These are phyloP conservation scores for Penicillium diatomitis DNA, from an alignment of 495 filamentous ascomycete species.

Conservation along the genomic window DNA sequence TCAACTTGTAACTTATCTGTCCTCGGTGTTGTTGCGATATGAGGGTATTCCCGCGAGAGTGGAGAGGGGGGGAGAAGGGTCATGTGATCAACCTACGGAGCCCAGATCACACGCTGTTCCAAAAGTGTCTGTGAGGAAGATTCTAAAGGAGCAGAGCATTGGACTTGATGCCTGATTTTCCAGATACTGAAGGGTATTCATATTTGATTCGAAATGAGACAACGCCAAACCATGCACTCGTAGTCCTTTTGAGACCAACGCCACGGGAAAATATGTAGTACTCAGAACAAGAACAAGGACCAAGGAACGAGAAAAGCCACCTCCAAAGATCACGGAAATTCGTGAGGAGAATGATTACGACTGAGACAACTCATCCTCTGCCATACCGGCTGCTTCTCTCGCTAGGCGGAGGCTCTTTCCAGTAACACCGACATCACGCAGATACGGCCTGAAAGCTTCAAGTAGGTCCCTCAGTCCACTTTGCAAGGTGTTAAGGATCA, in stretches of 20 bases:
- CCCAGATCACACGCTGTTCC: not conserved
- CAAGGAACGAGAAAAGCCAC: constrained; percentile 2
- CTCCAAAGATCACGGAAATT: not conserved
- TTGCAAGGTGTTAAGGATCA: constrained; percentile 50
- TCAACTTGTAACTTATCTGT: too few species aligned
- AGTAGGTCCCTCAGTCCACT: constrained; percentile 53
- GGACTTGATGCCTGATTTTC: too few species aligned
- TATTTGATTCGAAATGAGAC: not conserved
- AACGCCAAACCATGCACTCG: constrained; percentile 26
- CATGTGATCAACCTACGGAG: constrained; percentile 9
- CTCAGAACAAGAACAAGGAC: constrained; percentile 7
- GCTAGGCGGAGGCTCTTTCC: constrained; percentile 60
- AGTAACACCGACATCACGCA: constrained; percentile 53
- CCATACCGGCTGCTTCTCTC: constrained; percentile 47
- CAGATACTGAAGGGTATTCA: not conserved
- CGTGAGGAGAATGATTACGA: too few species aligned
- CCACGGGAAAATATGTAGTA: constrained; percentile 1
- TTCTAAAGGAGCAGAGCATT: too few species aligned
- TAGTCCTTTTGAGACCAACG: constrained; percentile 9
- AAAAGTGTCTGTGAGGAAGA: too few species aligned
- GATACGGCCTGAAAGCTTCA: constrained; percentile 59
- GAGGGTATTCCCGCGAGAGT: too few species aligned
- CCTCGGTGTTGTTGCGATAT: too few species aligned
- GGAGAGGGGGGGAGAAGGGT: not conserved
- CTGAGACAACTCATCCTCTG: constrained; percentile 12